Percentiles rank a stretch among this genome's conserved stretches.
Conservation (phyloP, 2,329 filamentous ascomycete species). For the Domatiomyces catenatus region DNA sequence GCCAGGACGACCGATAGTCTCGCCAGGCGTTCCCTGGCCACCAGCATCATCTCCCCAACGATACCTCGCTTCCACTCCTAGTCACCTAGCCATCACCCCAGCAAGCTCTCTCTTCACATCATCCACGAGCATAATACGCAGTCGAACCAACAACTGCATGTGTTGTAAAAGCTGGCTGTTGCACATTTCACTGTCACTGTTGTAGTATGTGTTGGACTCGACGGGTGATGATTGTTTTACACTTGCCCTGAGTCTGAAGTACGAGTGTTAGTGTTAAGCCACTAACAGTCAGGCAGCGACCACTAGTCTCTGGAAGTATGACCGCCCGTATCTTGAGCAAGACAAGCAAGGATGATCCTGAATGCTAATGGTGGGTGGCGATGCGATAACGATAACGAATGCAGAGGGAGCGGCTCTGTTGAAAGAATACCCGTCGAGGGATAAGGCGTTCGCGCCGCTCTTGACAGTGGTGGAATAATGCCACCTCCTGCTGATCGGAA, state of each 20-base stretch:
- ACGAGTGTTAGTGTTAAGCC: no score
- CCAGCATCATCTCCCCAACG: not conserved
- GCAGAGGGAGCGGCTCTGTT: no score
- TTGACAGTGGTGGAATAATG: no score
- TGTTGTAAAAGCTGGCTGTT: not conserved
- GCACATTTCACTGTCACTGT: not conserved
- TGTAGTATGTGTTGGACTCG: not conserved
- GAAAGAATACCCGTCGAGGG: no score
- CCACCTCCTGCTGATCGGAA: no score
- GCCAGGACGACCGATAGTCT: not conserved
- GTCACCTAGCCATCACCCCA: not conserved
- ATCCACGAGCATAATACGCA: not conserved
- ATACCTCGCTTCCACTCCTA: not conserved
- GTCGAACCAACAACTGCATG: not conserved
- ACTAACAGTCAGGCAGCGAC: not conserved
- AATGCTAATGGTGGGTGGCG: not conserved
- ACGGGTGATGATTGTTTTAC: no score
- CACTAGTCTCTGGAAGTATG: not conserved
- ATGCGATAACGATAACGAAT: not conserved
- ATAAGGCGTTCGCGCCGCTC: no score
- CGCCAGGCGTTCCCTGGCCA: not conserved
- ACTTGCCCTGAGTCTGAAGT: no score
- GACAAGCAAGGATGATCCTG: not conserved
- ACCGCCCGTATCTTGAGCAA: not conserved
- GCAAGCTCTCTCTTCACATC: not conserved